phyloP scores from a whole-genome alignment of 306 rosid species.

The Vicia faba region DNA sequence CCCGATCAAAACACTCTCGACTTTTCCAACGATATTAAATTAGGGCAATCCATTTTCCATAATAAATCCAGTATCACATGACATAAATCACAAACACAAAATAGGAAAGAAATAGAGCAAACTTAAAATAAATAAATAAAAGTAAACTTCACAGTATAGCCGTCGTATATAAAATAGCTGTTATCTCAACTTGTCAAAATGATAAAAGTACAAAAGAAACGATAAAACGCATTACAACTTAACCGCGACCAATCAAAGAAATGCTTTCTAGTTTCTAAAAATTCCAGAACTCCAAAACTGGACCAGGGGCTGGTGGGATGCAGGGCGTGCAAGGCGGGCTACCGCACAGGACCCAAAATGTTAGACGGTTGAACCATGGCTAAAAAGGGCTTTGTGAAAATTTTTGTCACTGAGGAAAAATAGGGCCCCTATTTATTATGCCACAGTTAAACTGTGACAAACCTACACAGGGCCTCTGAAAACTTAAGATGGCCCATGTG shows the following conservation, averaged over 20 bases:
- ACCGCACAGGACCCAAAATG: too few species aligned
- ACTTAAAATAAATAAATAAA: background rate
- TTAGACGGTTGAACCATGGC: too few species aligned
- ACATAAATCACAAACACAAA: slow-evolving; percentile 25
- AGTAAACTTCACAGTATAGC: slow-evolving; percentile 1
- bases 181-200: background rate
- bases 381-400: too few species aligned
- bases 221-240: slow-evolving; percentile 1
- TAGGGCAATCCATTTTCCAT: slow-evolving; percentile 8
- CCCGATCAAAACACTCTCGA: slow-evolving; percentile 44
- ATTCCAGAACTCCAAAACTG: slow-evolving; percentile 16
- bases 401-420: too few species aligned
- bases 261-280: background rate
- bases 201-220: background rate
- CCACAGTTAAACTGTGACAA: too few species aligned
- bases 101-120: slow-evolving; percentile 4
- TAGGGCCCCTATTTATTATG: too few species aligned
- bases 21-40: slow-evolving; percentile 42
- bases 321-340: too few species aligned
- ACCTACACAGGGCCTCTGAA: too few species aligned
- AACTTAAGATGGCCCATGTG: too few species aligned
- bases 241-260: slow-evolving; percentile 9
- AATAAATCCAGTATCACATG: slow-evolving; percentile 17
- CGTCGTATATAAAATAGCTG: background rate
- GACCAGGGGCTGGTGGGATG: background rate